These are phyloP conservation scores for Ophiostoma pallidulum DNA, from an alignment of 2,329 filamentous ascomycete species.

Conservation along the genomic window DNA sequence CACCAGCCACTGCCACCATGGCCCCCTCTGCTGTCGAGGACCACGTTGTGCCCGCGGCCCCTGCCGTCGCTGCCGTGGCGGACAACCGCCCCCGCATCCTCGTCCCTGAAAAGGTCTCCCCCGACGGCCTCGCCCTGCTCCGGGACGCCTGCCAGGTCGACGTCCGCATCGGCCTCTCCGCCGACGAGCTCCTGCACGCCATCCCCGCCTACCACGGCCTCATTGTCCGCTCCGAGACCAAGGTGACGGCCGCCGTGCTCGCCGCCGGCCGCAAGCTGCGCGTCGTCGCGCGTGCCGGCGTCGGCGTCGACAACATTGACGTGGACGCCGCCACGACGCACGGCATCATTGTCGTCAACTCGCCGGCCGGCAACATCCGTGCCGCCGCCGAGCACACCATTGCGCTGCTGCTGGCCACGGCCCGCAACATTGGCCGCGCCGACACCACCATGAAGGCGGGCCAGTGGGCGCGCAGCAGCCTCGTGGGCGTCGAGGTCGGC, in stretches of 20 bases:
- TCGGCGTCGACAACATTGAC: constrained; percentile 77
- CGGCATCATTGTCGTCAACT: constrained; percentile 74
- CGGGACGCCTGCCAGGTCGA: constrained; percentile 60
- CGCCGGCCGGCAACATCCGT: constrained; percentile 68
- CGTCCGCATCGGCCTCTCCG: constrained; percentile 50
- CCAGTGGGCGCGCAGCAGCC: constrained; percentile 64
- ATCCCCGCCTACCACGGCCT: constrained; percentile 67
- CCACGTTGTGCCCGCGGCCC: not conserved
- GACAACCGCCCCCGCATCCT: constrained; percentile 42
- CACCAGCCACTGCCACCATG: no score
- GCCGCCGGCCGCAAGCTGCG: constrained; percentile 58
- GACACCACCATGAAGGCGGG: constrained; percentile 60
- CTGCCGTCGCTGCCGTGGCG: constrained; percentile 6
- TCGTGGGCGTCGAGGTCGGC: constrained; percentile 70
- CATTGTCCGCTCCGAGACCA: constrained; percentile 73
- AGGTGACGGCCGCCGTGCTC: constrained; percentile 62
- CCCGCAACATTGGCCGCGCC: constrained; percentile 62
- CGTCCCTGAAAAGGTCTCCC: constrained; percentile 70
- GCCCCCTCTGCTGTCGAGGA: constrained; percentile 22
- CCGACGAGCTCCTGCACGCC: constrained; percentile 51
- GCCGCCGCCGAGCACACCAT: constrained; percentile 74
- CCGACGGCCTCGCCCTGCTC: constrained; percentile 65
- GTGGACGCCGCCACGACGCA: constrained; percentile 60
- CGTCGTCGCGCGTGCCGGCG: constrained; percentile 71
- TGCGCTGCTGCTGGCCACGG: constrained; percentile 62